Evolutionary conservation across 345 rosid species (phyloP), one percentile per base, ranked within the genome.

Genomic region (Salix viminalis): DNA sequence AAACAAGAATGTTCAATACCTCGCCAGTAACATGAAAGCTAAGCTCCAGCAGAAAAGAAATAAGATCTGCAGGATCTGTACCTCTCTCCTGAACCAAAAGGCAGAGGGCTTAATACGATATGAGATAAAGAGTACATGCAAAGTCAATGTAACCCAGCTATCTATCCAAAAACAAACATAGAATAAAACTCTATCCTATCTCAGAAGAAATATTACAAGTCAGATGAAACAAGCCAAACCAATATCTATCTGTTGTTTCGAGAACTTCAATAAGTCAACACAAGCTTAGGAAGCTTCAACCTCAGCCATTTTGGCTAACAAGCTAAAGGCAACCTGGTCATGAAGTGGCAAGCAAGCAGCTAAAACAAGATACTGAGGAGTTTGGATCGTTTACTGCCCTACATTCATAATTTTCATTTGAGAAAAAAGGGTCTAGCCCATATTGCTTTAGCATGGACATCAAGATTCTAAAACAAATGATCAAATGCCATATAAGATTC

Each of bases 21-120:
- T 96, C 87, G 21, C 98, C 99, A 39, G 93, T 85, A 30, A 86
- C 88, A 79, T 96, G 99, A 83, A 96, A 96, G 84, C 99, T 96
- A 71, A 96, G 99, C 88, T 96, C 99, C 3, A 96, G 87, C 83
- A 96, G 85, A 88, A 96, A 96, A 6, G 98, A 87, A 85, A 96
- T 96, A 74, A 96, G 79, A 84, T 91, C 97, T 23, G 97, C 88
- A 69, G 94, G 89, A 77, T 93, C 97, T 69, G 89, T 84, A 77
- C 88, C 98, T 77, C 91, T 89, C 81, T 96, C 97, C 98, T 93
- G 91, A 80, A 85, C 58, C 83, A 75, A 75, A 81, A 80, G 65
- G 65, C 32, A 50, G 52, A 79, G 71, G 32, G 36, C 58, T 37
- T 11, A 56, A 67, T 68, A 70, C 12, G 50, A 69, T 66, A 56